Conservation (phyloP, 2,329 filamentous ascomycete genomes). For the Ophiostoma sp. region DNA sequence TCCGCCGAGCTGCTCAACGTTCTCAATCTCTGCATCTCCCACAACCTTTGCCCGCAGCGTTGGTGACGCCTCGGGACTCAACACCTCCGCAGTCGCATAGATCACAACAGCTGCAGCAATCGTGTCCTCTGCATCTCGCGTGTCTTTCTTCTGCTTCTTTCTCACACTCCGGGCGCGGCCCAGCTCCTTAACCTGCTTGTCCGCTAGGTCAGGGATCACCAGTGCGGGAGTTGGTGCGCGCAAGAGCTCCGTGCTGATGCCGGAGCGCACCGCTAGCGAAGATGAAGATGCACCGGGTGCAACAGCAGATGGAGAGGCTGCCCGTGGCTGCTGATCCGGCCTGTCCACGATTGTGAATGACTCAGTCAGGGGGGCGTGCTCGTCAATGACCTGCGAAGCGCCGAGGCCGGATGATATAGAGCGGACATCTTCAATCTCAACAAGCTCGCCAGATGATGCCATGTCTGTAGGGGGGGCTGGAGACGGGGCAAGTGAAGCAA, state of each 20-base stretch:
- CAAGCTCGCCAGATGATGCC: slow-evolving; percentile 20
- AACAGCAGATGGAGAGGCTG: slow-evolving; percentile 9
- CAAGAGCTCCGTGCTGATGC: slow-evolving; percentile 31
- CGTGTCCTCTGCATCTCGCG: slow-evolving; percentile 47
- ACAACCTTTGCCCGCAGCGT: slow-evolving; percentile 24
- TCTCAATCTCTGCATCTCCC: slow-evolving; percentile 22
- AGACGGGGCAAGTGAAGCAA: slow-evolving; percentile 17
- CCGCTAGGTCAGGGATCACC: slow-evolving; percentile 41
- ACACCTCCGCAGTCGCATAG: slow-evolving; percentile 46
- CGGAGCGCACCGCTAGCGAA: slow-evolving; percentile 24
- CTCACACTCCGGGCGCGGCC: slow-evolving; percentile 41
- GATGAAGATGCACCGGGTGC: slow-evolving; percentile 19
- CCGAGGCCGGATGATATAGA: slow-evolving; percentile 22
- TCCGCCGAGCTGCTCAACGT: slow-evolving; percentile 16
- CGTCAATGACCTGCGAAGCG: slow-evolving; percentile 18
- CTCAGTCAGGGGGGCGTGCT: slow-evolving; percentile 13
- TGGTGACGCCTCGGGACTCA: slow-evolving; percentile 40
- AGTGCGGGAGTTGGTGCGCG: slow-evolving; percentile 44
- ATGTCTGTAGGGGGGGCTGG: slow-evolving; percentile 14
- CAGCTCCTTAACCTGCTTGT: slow-evolving; percentile 38
- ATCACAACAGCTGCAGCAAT: slow-evolving; percentile 51
- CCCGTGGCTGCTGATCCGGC: neutral
- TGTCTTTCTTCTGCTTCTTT: slow-evolving; percentile 42
- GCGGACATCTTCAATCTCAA: slow-evolving; percentile 19
- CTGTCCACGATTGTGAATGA: slow-evolving; percentile 20